These are phyloP conservation scores for Kingdonia uniflora DNA, from an alignment of 164 flowering plant species.

Conservation along the genomic window DNA sequence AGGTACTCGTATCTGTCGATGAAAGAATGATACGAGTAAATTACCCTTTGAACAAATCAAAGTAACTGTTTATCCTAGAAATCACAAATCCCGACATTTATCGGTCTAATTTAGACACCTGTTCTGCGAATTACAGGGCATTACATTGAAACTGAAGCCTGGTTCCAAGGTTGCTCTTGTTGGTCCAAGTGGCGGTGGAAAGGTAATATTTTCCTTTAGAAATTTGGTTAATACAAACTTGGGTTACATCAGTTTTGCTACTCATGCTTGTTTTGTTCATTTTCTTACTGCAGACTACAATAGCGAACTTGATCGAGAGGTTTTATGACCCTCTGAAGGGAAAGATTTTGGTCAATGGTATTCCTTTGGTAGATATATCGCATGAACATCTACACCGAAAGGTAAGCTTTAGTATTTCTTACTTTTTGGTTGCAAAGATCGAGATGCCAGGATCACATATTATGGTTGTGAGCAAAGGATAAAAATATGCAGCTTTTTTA, in stretches of 20 bases:
- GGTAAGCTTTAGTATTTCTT: slow-evolving; percentile 31
- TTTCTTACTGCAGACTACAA: slow-evolving; percentile 66
- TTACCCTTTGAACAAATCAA: too few relatives aligned
- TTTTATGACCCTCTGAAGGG: slow-evolving; percentile 92
- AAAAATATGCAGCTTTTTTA: too few relatives aligned
- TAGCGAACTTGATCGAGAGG: slow-evolving; percentile 90
- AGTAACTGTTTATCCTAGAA: too few relatives aligned
- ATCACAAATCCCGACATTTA: not conserved
- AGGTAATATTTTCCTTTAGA: slow-evolving; percentile 32
- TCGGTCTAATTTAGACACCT: not conserved
- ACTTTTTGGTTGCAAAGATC: not conserved
- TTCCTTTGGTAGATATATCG: slow-evolving; percentile 73
- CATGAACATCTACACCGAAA: slow-evolving; percentile 81
- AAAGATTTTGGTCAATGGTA: slow-evolving; percentile 67
- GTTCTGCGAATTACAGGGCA: slow-evolving; percentile 43
- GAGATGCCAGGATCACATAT: too few relatives aligned
- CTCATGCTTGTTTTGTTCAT: slow-evolving; percentile 4
- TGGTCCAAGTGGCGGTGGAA: slow-evolving; percentile 99
- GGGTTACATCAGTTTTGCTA: not conserved
- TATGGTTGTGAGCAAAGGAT: too few relatives aligned
- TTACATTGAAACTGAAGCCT: slow-evolving; percentile 60
- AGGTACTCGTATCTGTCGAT: too few relatives aligned
- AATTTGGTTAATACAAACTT: not conserved
- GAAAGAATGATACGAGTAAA: too few relatives aligned
- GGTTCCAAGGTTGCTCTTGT: slow-evolving; percentile 96